Conservation (phyloP, 192 early-diverging fungal genomes). For the Chytriomyces hyalinus region DNA sequence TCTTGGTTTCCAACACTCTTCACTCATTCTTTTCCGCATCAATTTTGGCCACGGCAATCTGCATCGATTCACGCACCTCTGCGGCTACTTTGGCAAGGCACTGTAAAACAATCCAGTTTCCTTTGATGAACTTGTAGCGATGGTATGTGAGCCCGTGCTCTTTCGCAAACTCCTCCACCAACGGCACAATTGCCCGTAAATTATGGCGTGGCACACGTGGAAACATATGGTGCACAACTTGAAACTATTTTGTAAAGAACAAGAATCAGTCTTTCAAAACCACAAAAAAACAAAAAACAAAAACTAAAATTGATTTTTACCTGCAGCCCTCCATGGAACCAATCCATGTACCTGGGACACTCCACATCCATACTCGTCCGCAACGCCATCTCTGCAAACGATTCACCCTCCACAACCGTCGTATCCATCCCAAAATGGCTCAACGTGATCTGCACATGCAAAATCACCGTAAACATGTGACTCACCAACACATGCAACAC, state of each 20-base stretch:
- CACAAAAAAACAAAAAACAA: not conserved
- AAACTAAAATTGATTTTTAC: constrained; percentile 17
- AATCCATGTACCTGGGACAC: constrained; percentile 91
- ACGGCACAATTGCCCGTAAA: constrained; percentile 70
- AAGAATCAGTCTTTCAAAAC: not conserved
- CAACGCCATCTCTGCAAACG: constrained; percentile 84
- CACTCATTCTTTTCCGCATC: not conserved
- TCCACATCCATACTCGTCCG: constrained; percentile 96
- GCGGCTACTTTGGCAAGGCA: constrained; percentile 79
- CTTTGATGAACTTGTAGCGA: constrained; percentile 79
- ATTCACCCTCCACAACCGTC: constrained; percentile 55
- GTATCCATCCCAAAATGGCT: constrained; percentile 94
- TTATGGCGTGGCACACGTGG: constrained; percentile 95
- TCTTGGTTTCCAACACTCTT: no score
- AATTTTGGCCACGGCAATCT: constrained; percentile 5
- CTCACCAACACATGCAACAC: constrained; percentile 76
- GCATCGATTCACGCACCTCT: constrained; percentile 55
- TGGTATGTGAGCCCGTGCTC: constrained; percentile 80
- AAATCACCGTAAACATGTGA: constrained; percentile 81
- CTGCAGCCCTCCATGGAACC: constrained; percentile 97
- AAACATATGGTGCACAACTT: constrained; percentile 95
- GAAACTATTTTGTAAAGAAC: constrained; percentile 57
- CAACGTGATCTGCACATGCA: constrained; percentile 96
- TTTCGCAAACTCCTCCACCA: constrained; percentile 74
- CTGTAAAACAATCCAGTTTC: constrained; percentile 77